phyloP scores from a whole-genome alignment of 192 early-diverging fungal genomes.

The Podila clonocystis region DNA sequence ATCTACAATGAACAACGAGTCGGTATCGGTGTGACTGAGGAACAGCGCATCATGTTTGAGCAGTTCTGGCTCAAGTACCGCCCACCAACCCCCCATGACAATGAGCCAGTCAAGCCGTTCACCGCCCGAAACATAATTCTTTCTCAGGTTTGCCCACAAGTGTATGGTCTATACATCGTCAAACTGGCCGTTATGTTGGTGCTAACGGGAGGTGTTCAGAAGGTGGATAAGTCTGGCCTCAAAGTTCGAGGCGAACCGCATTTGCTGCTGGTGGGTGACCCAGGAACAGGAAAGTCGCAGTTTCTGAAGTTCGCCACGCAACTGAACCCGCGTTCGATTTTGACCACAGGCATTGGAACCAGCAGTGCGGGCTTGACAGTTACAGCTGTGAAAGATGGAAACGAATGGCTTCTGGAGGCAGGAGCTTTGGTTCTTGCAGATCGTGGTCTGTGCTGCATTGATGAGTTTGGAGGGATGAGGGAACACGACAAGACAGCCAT shows the following conservation, averaged over 20 bases:
- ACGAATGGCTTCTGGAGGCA: slow-evolving; percentile 86
- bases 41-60: slow-evolving; percentile 62
- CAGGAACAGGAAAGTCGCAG: slow-evolving; percentile 84
- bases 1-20: slow-evolving; percentile 68
- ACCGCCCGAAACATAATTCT: slow-evolving; percentile 66
- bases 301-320: slow-evolving; percentile 78
- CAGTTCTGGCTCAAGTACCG: slow-evolving; percentile 64
- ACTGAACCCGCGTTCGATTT: slow-evolving; percentile 70
- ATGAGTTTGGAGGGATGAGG: slow-evolving; percentile 84
- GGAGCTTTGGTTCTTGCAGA: slow-evolving; percentile 85
- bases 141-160: slow-evolving; percentile 71
- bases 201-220: slow-evolving; percentile 74
- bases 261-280: slow-evolving; percentile 81
- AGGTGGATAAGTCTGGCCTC: slow-evolving; percentile 61
- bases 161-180: slow-evolving; percentile 73
- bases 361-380: slow-evolving; percentile 81
- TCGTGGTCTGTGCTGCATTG: slow-evolving; percentile 83
- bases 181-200: slow-evolving; percentile 80
- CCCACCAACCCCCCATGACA: neutral
- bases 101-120: slow-evolving; percentile 21
- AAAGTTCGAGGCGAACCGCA: slow-evolving; percentile 79
- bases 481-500: slow-evolving; percentile 79
- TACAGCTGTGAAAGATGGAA: slow-evolving; percentile 74
- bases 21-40: slow-evolving; percentile 59
- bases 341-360: slow-evolving; percentile 83